These are phyloP conservation scores for Coemansia sp. DNA, from an alignment of 192 early-diverging fungal species.

Conservation along the genomic window DNA sequence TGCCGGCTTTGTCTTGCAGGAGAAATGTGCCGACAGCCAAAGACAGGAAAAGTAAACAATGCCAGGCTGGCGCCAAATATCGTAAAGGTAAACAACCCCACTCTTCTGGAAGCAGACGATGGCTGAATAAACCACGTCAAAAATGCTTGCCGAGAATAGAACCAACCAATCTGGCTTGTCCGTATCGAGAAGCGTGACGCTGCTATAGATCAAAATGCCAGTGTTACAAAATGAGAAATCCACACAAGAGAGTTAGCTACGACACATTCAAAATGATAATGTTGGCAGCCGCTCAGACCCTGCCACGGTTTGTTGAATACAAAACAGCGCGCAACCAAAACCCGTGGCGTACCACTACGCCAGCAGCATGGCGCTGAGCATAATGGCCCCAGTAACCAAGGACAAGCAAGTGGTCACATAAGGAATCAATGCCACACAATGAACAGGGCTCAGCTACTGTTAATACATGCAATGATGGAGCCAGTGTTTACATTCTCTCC, in stretches of 20 bases:
- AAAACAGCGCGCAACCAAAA: no score
- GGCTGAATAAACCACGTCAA: conserved; percentile 3
- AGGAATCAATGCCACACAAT: no score
- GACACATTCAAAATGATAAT: neutral
- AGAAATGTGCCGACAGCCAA: neutral
- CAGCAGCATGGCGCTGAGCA: conserved; percentile 5
- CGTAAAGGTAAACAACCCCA: conserved; percentile 11
- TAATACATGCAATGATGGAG: no score
- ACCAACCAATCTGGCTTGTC: neutral
- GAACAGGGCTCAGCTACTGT: no score
- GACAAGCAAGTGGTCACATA: no score
- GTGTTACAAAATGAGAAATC: no score
- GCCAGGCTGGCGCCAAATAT: neutral
- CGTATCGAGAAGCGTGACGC: neutral
- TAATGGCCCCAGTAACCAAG: neutral
- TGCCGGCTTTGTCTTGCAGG: neutral
- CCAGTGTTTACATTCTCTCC: no score
- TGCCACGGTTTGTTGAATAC: neutral
- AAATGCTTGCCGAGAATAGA: conserved; percentile 1
- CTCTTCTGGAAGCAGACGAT: conserved; percentile 1
- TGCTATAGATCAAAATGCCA: conserved; percentile 2
- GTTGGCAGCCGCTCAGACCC: conserved; percentile 2
- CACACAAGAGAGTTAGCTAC: neutral
- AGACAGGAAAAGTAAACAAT: conserved; percentile 10
- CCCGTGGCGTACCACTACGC: neutral